Percentiles rank a stretch among this genome's conserved stretches.
These are phyloP conservation scores for Clitopilus hobsonii DNA, from an alignment of 768 basidiomycete species.

Conservation along the genomic window DNA sequence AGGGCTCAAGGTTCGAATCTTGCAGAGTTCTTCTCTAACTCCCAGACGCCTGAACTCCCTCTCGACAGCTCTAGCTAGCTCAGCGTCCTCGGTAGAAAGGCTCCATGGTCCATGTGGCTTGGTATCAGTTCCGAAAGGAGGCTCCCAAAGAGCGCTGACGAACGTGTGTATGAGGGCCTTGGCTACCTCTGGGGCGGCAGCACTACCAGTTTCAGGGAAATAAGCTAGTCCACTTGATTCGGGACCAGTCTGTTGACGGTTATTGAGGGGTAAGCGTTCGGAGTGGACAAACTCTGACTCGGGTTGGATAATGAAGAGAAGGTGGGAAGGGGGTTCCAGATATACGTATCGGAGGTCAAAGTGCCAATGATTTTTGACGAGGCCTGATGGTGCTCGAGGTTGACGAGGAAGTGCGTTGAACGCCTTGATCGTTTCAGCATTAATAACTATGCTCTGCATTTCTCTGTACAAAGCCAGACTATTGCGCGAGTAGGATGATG, in stretches of 20 bases:
- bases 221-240: constrained; percentile 18
- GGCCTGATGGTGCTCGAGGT: constrained; percentile 12
- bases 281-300: constrained; percentile 18
- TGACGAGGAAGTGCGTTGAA: constrained; percentile 22
- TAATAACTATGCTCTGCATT: background rate
- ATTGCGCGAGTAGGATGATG: too few species aligned
- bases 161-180: constrained; percentile 24
- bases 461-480: background rate
- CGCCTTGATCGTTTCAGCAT: constrained; percentile 6
- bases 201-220: constrained; percentile 25
- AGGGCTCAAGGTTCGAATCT: constrained; percentile 13
- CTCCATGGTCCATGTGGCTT: constrained; percentile 17
- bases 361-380: constrained; percentile 25
- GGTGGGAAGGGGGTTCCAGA: constrained; percentile 25
- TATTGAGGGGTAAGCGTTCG: constrained; percentile 13
- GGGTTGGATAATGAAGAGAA: constrained; percentile 23
- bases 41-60: constrained; percentile 23
- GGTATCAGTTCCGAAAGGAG: background rate
- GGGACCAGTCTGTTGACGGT: too few species aligned
- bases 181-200: constrained; percentile 24
- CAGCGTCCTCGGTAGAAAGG: constrained; percentile 19
- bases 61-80: constrained; percentile 19
- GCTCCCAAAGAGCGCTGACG: constrained; percentile 8
- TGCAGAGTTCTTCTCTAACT: constrained; percentile 19
- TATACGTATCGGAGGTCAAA: constrained; percentile 31